Percentiles rank a stretch among this genome's conserved stretches.
Evolutionary conservation across 1,284 basidiomycete genomes (phyloP).

Genomic region (Inonotus hispidus): DNA sequence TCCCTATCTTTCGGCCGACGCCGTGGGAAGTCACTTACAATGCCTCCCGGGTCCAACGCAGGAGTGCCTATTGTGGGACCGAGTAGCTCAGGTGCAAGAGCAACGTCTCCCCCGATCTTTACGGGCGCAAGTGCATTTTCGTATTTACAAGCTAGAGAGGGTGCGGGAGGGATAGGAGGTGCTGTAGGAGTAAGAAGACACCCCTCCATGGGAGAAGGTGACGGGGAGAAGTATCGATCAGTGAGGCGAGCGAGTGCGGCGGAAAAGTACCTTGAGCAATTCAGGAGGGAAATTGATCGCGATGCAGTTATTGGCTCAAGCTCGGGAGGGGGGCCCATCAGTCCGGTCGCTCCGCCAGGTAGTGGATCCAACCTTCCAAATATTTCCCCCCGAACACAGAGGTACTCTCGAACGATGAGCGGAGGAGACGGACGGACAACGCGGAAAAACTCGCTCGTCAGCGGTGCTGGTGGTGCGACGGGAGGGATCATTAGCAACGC

Average conservation of each 20-base stretch:
- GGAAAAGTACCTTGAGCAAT: slow-evolving; percentile 32
- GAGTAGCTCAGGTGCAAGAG: slow-evolving; percentile 1
- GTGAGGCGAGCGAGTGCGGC: slow-evolving; percentile 30
- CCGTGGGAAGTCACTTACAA: slow-evolving; percentile 37
- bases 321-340: too few species aligned
- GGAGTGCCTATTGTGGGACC: background rate
- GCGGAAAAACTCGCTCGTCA: slow-evolving; percentile 8
- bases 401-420: background rate
- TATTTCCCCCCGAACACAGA: slow-evolving; percentile 7
- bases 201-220: slow-evolving; percentile 23
- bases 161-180: slow-evolving; percentile 9
- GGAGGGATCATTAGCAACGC: background rate
- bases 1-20: slow-evolving; percentile 29
- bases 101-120: slow-evolving; percentile 10
- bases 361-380: too few species aligned
- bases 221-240: background rate
- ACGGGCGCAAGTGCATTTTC: slow-evolving; percentile 2
- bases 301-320: background rate
- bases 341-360: too few species aligned
- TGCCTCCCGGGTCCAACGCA: background rate
- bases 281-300: slow-evolving; percentile 23
- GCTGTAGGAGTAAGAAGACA: slow-evolving; percentile 8
- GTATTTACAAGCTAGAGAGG: background rate
- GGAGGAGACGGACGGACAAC: background rate
- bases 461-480: background rate